phyloP scores from a whole-genome alignment of 2,329 filamentous ascomycete species.

The Epichloe glyceriae region DNA sequence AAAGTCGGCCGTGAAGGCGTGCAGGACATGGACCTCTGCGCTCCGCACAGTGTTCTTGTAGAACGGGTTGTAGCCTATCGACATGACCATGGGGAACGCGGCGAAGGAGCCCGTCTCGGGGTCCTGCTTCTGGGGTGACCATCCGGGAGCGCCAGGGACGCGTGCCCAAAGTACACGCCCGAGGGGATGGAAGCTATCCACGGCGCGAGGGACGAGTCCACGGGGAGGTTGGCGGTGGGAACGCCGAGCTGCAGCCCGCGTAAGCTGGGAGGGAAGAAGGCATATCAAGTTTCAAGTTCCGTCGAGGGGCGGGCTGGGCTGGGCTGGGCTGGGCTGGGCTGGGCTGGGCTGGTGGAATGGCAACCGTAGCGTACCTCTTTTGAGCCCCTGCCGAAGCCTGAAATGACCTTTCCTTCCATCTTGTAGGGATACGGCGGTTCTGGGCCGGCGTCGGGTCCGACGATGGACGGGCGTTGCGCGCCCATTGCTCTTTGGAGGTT shows the following conservation, averaged over 20 bases:
- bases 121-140: constrained; percentile 26
- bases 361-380: constrained; percentile 48
- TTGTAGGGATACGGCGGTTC: constrained; percentile 67
- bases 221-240: constrained; percentile 84
- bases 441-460: constrained; percentile 63
- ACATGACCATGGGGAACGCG: constrained; percentile 81
- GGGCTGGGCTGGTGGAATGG: neutral
- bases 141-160: constrained; percentile 50
- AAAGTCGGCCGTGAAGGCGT: constrained; percentile 66
- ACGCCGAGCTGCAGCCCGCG: constrained; percentile 60
- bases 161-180: constrained; percentile 92
- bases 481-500: neutral
- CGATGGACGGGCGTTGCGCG: constrained; percentile 47
- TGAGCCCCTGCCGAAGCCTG: constrained; percentile 85
- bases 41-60: constrained; percentile 83
- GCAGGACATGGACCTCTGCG: constrained; percentile 84
- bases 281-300: neutral
- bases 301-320: neutral
- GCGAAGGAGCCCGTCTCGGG: constrained; percentile 10
- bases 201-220: constrained; percentile 45
- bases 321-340: neutral
- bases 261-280: neutral
- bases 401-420: constrained; percentile 77
- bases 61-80: constrained; percentile 93
- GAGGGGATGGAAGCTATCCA: constrained; percentile 54